A percentile compares a stretch with the other conserved stretches of the same genome.
phyloP scores from a whole-genome alignment of 2,329 filamentous ascomycete genomes.

The Boeremia exigua region DNA sequence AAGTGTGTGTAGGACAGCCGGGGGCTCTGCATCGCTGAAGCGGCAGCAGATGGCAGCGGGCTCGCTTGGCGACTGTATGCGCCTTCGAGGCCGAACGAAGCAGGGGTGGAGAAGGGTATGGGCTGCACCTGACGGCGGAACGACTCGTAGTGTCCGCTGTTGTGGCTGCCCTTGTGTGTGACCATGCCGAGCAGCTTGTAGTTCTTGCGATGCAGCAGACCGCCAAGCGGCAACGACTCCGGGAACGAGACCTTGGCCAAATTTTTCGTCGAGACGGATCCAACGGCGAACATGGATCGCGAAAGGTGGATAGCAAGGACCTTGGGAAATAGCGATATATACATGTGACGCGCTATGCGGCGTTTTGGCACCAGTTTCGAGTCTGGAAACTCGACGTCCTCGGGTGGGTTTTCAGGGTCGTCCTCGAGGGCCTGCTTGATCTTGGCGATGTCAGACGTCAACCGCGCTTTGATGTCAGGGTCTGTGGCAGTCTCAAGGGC shows the following conservation, averaged over 20 bases:
- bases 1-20: conserved; percentile 48
- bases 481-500: conserved; percentile 58
- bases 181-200: conserved; percentile 89
- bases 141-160: conserved; percentile 96
- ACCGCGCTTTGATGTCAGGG: conserved; percentile 50
- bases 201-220: conserved; percentile 75
- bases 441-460: conserved; percentile 67
- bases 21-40: conserved; percentile 53
- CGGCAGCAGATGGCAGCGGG: conserved; percentile 54
- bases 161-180: conserved; percentile 93
- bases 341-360: conserved; percentile 84
- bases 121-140: conserved; percentile 85
- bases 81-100: conserved; percentile 76
- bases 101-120: conserved; percentile 81
- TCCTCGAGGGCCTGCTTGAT: conserved; percentile 74
- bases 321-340: conserved; percentile 86
- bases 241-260: conserved; percentile 92
- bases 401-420: conserved; percentile 79
- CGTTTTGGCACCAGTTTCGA: conserved; percentile 77
- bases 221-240: conserved; percentile 81
- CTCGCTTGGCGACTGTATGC: conserved; percentile 70
- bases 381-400: conserved; percentile 77
- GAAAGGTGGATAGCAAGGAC: conserved; percentile 91
- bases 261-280: conserved; percentile 84
- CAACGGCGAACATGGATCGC: conserved; percentile 85